Evolutionary conservation across 139 green algal species (phyloP).

Genomic region (Tetradesmus lagerheimii): DNA sequence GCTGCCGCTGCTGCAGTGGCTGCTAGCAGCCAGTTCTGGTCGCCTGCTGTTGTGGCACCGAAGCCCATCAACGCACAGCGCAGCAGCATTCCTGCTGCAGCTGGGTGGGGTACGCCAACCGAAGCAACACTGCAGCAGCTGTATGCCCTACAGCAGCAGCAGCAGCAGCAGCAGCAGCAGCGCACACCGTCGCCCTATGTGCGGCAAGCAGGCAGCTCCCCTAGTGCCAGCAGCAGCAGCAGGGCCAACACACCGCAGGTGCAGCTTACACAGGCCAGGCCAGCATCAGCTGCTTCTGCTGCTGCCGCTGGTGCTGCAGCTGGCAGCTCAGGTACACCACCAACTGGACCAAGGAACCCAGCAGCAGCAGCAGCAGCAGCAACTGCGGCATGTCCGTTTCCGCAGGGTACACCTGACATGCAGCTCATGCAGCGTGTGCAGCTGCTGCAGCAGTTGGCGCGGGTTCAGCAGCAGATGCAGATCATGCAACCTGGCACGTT

Average conservation of each 20-base stretch:
- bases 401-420: background rate
- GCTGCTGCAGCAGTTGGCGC: background rate
- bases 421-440: background rate
- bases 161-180: background rate
- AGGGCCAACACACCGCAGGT: background rate
- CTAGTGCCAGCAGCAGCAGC: background rate
- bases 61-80: background rate
- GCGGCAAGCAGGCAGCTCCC: too few relatives aligned
- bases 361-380: background rate
- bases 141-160: background rate
- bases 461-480: background rate
- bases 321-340: background rate
- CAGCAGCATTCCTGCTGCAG: background rate
- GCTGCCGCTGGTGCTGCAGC: background rate
- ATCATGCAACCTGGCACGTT: too few relatives aligned
- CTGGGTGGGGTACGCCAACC: background rate
- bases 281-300: background rate
- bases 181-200: background rate
- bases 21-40: background rate
- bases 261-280: background rate
- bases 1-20: background rate
- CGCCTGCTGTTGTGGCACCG: background rate
- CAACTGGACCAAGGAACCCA: background rate
- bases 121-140: background rate
- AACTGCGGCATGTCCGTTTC: background rate